phyloP scores from a whole-genome alignment of 2,329 filamentous ascomycete species.

The Mycogone perniciosa region DNA sequence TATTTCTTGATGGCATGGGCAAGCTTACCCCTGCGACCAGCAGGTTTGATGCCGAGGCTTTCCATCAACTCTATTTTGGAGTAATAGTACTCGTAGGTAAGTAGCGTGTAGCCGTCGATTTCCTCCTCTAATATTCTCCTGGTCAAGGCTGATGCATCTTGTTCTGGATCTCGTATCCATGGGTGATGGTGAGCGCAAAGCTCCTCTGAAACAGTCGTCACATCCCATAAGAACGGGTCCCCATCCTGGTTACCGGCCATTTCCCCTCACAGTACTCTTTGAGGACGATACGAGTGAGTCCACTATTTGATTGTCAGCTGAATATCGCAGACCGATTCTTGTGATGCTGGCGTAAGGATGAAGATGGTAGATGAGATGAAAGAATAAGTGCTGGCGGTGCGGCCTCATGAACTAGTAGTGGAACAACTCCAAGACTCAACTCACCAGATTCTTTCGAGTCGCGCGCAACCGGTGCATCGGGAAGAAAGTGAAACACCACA shows the following conservation, averaged over 20 bases:
- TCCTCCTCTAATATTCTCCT: constrained; percentile 52
- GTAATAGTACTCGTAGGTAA: constrained; percentile 49
- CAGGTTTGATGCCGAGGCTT: constrained; percentile 50
- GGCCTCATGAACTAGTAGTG: neutral
- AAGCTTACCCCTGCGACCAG: constrained; percentile 54
- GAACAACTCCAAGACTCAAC: neutral
- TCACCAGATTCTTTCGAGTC: neutral
- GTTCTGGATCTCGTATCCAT: constrained; percentile 43
- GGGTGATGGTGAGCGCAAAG: constrained; percentile 52
- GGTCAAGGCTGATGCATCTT: constrained; percentile 46
- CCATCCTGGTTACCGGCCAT: constrained; percentile 26
- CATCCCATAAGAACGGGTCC: constrained; percentile 72
- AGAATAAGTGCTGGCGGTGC: neutral
- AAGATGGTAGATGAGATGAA: neutral
- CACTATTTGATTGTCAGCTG: constrained; percentile 2
- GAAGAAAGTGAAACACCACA: neutral
- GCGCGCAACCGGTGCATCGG: constrained; percentile 1
- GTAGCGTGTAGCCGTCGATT: constrained; percentile 58
- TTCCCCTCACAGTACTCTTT: constrained; percentile 6
- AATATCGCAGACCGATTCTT: neutral
- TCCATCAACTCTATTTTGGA: constrained; percentile 43
- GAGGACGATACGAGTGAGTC: neutral
- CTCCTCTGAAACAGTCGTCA: constrained; percentile 59
- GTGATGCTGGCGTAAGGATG: neutral
- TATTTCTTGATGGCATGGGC: constrained; percentile 52